Percentiles rank a stretch among this genome's conserved stretches.
Conservation (phyloP, 805 yeast species). For the Hanseniaspora thailandica region DNA sequence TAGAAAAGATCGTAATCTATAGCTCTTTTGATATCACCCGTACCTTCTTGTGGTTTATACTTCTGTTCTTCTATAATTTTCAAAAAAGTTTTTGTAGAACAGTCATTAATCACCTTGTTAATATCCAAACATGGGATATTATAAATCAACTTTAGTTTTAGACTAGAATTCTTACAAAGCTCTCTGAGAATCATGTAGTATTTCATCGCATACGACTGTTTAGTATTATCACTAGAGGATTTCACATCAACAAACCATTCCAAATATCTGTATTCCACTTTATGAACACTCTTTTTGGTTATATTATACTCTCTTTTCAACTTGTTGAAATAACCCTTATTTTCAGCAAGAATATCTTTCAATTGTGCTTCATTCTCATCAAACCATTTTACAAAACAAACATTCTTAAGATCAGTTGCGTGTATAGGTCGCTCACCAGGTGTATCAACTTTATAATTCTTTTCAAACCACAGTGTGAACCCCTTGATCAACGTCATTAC, state of each 20-base stretch:
- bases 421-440: slow-evolving; percentile 24
- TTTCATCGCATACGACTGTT: not conserved
- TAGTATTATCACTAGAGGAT: not conserved
- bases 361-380: not conserved
- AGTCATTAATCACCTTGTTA: not conserved
- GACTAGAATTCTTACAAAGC: not conserved
- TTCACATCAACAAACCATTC: not conserved
- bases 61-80: not conserved
- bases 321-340: not conserved
- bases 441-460: slow-evolving; percentile 21
- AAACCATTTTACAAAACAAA: not conserved
- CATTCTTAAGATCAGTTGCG: slow-evolving; percentile 16
- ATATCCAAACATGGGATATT: slow-evolving; percentile 9
- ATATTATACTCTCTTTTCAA: slow-evolving; percentile 9
- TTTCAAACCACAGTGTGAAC: slow-evolving; percentile 22
- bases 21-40: not conserved
- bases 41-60: not conserved
- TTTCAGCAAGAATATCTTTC: not conserved
- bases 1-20: slow-evolving; percentile 8
- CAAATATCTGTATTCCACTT: not conserved
- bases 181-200: not conserved
- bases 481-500: slow-evolving; percentile 21
- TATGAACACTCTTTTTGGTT: slow-evolving; percentile 7
- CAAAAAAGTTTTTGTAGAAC: slow-evolving; percentile 3
- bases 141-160: not conserved